Percentiles rank a stretch among this genome's conserved stretches.
These are phyloP conservation scores for Candida vaughaniae DNA, from an alignment of 805 yeast genomes.

Conservation along the genomic window DNA sequence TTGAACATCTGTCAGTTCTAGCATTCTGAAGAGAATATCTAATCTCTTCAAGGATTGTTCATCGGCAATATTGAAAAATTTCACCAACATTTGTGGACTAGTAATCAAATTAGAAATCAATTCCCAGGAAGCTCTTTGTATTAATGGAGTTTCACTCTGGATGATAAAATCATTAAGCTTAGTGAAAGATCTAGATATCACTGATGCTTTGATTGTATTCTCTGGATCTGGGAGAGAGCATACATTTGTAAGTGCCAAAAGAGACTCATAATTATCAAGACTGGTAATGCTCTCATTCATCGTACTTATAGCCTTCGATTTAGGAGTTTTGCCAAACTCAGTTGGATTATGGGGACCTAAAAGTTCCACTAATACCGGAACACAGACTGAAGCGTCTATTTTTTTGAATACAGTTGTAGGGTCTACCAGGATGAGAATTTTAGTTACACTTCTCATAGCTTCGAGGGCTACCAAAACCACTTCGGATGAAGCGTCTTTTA, in stretches of 20 bases:
- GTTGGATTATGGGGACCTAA: conserved; percentile 33
- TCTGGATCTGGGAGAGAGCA: conserved; percentile 43
- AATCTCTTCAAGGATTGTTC: conserved; percentile 28
- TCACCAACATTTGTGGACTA: conserved; percentile 43
- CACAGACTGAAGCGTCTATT: conserved; percentile 32
- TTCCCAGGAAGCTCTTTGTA: conserved; percentile 64
- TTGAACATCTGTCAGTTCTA: conserved; percentile 29
- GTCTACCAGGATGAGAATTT: conserved; percentile 43
- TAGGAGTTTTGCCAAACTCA: conserved; percentile 14
- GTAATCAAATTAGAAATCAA: conserved; percentile 59
- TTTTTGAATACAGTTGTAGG: conserved; percentile 43
- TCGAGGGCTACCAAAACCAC: conserved; percentile 22
- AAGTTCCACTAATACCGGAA: conserved; percentile 50
- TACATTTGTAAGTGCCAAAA: conserved; percentile 68
- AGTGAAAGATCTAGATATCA: conserved; percentile 46
- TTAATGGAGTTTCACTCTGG: conserved; percentile 34
- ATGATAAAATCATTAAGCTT: conserved; percentile 45
- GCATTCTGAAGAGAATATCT: conserved; percentile 28
- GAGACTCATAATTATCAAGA: conserved; percentile 51
- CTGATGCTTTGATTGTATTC: conserved; percentile 35
- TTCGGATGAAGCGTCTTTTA: conserved; percentile 5
- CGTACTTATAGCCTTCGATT: conserved; percentile 15
- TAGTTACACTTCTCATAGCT: conserved; percentile 45
- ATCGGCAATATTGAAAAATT: conserved; percentile 55
- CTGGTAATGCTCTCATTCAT: conserved; percentile 29